Base-by-base conservation (phyloP, 805 yeast species). In the Cyberlindnera sargentensis region DNA sequence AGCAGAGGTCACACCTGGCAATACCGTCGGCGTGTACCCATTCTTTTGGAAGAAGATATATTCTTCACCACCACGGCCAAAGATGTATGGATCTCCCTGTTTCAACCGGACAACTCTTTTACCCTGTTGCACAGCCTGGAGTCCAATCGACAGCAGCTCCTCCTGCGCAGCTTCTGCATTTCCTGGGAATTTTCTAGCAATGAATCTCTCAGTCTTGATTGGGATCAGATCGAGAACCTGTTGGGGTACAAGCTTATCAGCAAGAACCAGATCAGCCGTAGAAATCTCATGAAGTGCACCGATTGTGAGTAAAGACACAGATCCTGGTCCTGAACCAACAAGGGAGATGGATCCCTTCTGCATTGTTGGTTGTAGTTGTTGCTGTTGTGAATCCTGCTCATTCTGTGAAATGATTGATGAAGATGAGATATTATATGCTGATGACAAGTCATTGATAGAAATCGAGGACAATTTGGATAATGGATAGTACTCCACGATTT, bases 61-160 rank as follows among this genome's bases (percentile, higher is more conserved):
- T 57, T 91, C 98, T 65, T 91, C 98, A 34, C 96, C 96, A 36
- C 98, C 98, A 49, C 98, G 78, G 4, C 98, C 98, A 61, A 87
- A 91, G 30, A 91, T 85, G 62, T 88, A 91, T 8, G 98, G 98
- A 61, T 91, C 98, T 31, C 98, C 98, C 65, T 91, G 98, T 62
- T 91, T 91, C 52, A 91, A 72, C 46, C 98, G 71, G 3, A 91
- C 95, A 2, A 91, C 96, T 44, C 77, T 78, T 55, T 77, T 72
- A 11, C 96, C 96, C 41, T 71, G 62, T 27, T 68, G 50, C 26
- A 88, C 61, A 1, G 80, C 82, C 31, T 72, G 73, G 15, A 91
- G 64, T 0, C 96, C 97, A 50, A 82, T 61, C n/a, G 72, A 67
- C 31, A 88, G 66, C 36, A 91, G 71, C 62, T 91, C 96, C 47